Percentiles rank a stretch among this genome's conserved stretches.
Evolutionary conservation across 306 rosid species (phyloP).

Genomic region (Castanea mollissima): DNA sequence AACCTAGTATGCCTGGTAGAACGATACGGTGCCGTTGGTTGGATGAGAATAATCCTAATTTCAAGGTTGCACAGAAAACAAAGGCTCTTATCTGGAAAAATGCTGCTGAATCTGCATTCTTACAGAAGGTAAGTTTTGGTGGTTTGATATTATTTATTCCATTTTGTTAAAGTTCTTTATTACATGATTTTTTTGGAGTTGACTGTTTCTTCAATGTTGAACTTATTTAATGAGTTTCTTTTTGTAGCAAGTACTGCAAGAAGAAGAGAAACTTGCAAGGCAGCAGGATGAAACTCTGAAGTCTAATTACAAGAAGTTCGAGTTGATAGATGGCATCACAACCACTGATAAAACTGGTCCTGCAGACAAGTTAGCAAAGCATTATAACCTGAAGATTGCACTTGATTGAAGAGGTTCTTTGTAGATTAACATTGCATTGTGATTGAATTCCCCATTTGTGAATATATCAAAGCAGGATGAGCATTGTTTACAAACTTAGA

Average conservation of each 20-base stretch:
- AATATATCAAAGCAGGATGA: not conserved
- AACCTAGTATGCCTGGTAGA: conserved; percentile 58
- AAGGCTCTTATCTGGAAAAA: conserved; percentile 54
- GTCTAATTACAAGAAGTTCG: conserved; percentile 51
- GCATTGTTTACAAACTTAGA: not conserved
- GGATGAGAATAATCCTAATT: conserved; percentile 59
- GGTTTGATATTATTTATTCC: not conserved
- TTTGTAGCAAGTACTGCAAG: conserved; percentile 47
- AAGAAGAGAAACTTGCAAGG: conserved; percentile 61
- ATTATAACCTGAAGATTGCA: conserved; percentile 25
- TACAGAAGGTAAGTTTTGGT: conserved; percentile 44
- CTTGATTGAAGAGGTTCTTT: conserved; percentile 30
- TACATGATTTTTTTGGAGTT: not conserved
- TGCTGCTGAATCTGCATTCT: conserved; percentile 44
- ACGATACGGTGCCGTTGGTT: conserved; percentile 48
- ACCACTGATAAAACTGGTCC: conserved; percentile 52
- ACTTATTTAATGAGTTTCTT: not conserved
- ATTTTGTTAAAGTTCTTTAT: conserved; percentile 3
- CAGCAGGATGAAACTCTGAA: conserved; percentile 55
- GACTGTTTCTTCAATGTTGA: not conserved
- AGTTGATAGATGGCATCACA: conserved; percentile 45
- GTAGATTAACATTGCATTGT: not conserved
- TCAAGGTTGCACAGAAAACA: conserved; percentile 46
- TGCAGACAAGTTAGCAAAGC: conserved; percentile 40
- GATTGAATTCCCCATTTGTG: not conserved